Evolutionary conservation across 2,329 filamentous ascomycete species (phyloP).

Genomic region (Clathrospora elynae): DNA sequence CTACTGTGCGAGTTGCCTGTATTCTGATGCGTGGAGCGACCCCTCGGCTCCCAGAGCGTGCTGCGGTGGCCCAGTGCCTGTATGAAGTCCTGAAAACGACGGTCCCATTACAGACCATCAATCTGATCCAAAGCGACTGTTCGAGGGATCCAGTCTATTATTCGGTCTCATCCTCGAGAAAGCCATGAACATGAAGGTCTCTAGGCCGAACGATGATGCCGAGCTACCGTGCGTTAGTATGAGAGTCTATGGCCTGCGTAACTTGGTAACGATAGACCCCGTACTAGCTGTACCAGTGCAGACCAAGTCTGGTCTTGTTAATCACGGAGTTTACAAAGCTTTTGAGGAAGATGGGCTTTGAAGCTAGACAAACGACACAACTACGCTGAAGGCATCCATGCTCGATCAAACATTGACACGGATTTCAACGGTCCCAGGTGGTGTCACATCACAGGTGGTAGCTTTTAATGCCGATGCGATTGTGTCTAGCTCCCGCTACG

Average conservation of each 20-base stretch:
- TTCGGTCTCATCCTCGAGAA: slow-evolving; percentile 47
- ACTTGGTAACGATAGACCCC: slow-evolving; percentile 36
- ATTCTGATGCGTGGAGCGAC: slow-evolving; percentile 44
- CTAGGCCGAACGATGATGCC: slow-evolving; percentile 5
- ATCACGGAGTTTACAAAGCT: slow-evolving; percentile 34
- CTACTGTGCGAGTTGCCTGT: slow-evolving; percentile 41
- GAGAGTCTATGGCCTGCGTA: slow-evolving; percentile 35
- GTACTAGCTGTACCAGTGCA: slow-evolving; percentile 29
- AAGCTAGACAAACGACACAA: slow-evolving; percentile 15
- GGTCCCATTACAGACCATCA: slow-evolving; percentile 38
- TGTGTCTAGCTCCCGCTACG: slow-evolving; percentile 16
- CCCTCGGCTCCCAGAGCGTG: slow-evolving; percentile 32
- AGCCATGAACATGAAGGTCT: slow-evolving; percentile 29
- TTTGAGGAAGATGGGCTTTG: slow-evolving; percentile 28
- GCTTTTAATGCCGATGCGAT: slow-evolving; percentile 27
- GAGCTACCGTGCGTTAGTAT: slow-evolving; percentile 28
- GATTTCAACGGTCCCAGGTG: slow-evolving; percentile 28
- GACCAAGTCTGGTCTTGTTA: slow-evolving; percentile 35
- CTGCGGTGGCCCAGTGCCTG: slow-evolving; percentile 40
- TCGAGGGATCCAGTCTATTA: slow-evolving; percentile 45
- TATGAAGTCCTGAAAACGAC: slow-evolving; percentile 36
- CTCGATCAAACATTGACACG: slow-evolving; percentile 18
- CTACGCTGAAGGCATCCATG: slow-evolving; percentile 1
- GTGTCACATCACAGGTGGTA: slow-evolving; percentile 22
- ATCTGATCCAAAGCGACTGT: slow-evolving; percentile 29